Evolutionary conservation across 176 grass and related monocot genomes (phyloP).

Genomic region (maize (Zea mays)): Zm-B73-REFERENCE-NAM-5.0 NC_050098.1:138838001-138838500

Average conservation of each 20-base stretch:
- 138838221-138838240: neutral
- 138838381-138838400: conserved; percentile 10
- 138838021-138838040: no score
- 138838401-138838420: neutral
- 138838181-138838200: neutral
- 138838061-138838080: no score
- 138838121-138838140: no score
- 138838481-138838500: neutral
- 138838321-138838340: neutral
- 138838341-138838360: conserved; percentile 3
- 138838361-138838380: conserved; percentile 14
- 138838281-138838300: neutral
- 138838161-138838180: neutral
- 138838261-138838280: neutral
- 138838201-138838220: conserved; percentile 1
- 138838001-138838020: no score
- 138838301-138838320: neutral
- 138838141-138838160: neutral
- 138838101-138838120: no score
- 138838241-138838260: neutral
- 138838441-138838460: conserved; percentile 30
- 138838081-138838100: no score
- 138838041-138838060: no score
- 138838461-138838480: conserved; percentile 16
- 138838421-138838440: neutral